These are phyloP conservation scores for Didymella pomorum DNA, from an alignment of 2,329 filamentous ascomycete genomes.

Conservation along the genomic window DNA sequence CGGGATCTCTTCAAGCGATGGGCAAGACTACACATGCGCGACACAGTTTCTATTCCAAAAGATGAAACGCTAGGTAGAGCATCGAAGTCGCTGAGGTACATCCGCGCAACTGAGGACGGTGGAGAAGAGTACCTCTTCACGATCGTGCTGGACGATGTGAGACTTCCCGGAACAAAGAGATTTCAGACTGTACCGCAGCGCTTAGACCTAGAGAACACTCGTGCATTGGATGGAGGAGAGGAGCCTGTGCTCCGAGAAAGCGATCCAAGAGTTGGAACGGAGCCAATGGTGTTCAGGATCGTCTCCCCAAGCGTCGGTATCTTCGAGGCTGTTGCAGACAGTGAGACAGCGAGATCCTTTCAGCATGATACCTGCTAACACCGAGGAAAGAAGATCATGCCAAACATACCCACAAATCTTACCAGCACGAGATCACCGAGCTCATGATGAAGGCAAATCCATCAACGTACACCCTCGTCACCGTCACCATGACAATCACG, in stretches of 20 bases:
- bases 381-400: not conserved
- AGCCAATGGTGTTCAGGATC: slow-evolving; percentile 17
- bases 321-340: slow-evolving; percentile 2
- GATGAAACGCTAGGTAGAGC: slow-evolving; percentile 4
- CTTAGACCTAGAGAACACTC: slow-evolving; percentile 22
- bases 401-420: not conserved
- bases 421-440: slow-evolving; percentile 2
- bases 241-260: slow-evolving; percentile 5
- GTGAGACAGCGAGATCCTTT: not conserved
- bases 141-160: slow-evolving; percentile 8
- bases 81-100: slow-evolving; percentile 9
- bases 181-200: slow-evolving; percentile 8
- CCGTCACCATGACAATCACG: not conserved
- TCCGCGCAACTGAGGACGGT: not conserved
- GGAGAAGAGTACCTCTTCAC: slow-evolving; percentile 18
- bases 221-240: slow-evolving; percentile 13
- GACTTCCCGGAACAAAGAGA: not conserved
- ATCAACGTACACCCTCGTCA: slow-evolving; percentile 3
- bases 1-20: slow-evolving; percentile 11
- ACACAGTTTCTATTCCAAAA: slow-evolving; percentile 2
- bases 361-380: not conserved
- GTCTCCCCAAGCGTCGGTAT: slow-evolving; percentile 9
- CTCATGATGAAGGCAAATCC: not conserved
- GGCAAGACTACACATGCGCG: slow-evolving; percentile 18
- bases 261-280: slow-evolving; percentile 3